Base-by-base conservation (phyloP, 148 eudicot genomes). In the Rheum nobile region DNA sequence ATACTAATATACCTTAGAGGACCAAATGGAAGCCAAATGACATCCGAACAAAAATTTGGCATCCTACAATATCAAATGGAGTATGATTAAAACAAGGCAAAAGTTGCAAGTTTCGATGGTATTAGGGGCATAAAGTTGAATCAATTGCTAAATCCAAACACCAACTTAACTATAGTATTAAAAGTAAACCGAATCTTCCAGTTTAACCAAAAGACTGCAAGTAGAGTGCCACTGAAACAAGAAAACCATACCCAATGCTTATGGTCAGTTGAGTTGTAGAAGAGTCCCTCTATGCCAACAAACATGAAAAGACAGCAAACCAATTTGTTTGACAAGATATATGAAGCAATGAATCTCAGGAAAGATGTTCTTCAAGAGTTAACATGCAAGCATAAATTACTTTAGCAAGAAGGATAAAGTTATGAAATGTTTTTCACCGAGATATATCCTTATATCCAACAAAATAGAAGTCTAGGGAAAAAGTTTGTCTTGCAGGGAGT, bases 21-120 rank as follows among this genome's bases (percentile, higher is more conserved):
- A 44, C 88, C 89, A 68, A 91, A 77, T 12, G 98, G 97, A 79
- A 95, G 93, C 97, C 98, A 95, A 29, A 95, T 77, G 61, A 86
- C 81, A 70, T 95, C 97, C 98, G 97, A 95, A 29, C 97, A 86
- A 70, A 91, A 95, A 83, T 77, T 90, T 24, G 97, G 85, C 89
- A 91, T 83, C 79, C 98, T 94, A 77, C 83, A 83, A 54, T 1
- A 78, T 67, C 14, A 72, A 16, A 34, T 48, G 50, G 71, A 69
- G 26, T 8, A 37, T 35, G 43, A 69, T 54, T 22, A n/a, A 28
- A 59, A 12, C n/a, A n/a, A n/a, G n/a, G n/a, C n/a, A n/a, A n/a
- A n/a, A n/a, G n/a, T n/a, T n/a, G n/a, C n/a, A n/a, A n/a, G n/a
- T n/a, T n/a, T n/a, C n/a, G n/a, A n/a, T n/a, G n/a, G n/a, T n/a